These are phyloP conservation scores for Glutinoglossum americanum DNA, from an alignment of 495 filamentous ascomycete species.

Conservation along the genomic window DNA sequence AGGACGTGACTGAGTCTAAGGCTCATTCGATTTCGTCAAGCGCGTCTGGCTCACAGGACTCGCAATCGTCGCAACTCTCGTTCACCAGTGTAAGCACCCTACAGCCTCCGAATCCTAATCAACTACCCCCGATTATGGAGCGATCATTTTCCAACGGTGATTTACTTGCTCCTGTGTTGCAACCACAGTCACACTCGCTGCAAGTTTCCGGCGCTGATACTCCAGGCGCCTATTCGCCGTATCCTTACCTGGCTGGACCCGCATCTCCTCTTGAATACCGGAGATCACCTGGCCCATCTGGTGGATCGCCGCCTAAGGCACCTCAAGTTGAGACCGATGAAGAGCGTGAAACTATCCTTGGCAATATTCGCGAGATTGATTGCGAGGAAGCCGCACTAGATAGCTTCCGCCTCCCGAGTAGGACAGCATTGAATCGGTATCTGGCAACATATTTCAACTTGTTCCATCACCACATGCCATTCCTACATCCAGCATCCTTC, in stretches of 20 bases:
- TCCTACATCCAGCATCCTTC: slow-evolving; percentile 88
- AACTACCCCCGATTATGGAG: slow-evolving; percentile 46
- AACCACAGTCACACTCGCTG: slow-evolving; percentile 46
- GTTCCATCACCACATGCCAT: slow-evolving; percentile 92
- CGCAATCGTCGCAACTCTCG: slow-evolving; percentile 29
- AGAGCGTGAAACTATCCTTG: slow-evolving; percentile 58
- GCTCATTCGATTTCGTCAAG: slow-evolving; percentile 42
- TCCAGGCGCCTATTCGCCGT: slow-evolving; percentile 63
- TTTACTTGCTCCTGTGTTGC: slow-evolving; percentile 28
- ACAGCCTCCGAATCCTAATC: slow-evolving; percentile 28
- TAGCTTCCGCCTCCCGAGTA: slow-evolving; percentile 67
- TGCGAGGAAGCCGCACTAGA: slow-evolving; percentile 64
- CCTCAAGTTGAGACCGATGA: slow-evolving; percentile 42
- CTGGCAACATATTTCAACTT: slow-evolving; percentile 89
- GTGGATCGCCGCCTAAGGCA: slow-evolving; percentile 10
- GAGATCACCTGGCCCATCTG: slow-evolving; percentile 34
- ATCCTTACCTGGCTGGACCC: slow-evolving; percentile 48
- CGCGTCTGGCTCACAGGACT: slow-evolving; percentile 44
- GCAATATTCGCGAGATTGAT: slow-evolving; percentile 65
- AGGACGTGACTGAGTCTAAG: slow-evolving; percentile 40
- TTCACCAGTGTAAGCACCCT: slow-evolving; percentile 32
- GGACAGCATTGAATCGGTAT: slow-evolving; percentile 64
- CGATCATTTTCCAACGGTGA: slow-evolving; percentile 35
- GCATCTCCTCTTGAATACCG: slow-evolving; percentile 52
- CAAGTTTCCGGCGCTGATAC: slow-evolving; percentile 51